phyloP scores from a whole-genome alignment of 306 rosid genomes.

The Dalbergia cultrata region DNA sequence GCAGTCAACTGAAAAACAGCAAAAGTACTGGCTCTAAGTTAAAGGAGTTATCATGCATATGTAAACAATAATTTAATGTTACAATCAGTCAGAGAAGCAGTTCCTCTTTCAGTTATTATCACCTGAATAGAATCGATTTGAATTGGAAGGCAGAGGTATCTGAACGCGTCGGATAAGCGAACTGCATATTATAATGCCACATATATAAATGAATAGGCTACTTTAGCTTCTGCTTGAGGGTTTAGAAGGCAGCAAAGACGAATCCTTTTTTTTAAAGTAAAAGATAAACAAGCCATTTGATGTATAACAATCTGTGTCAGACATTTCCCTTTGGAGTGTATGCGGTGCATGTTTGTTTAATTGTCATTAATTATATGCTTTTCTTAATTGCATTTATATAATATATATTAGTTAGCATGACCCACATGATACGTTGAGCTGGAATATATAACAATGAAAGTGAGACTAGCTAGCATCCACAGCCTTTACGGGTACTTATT shows the following conservation, averaged over 20 bases:
- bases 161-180: not conserved
- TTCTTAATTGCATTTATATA: not conserved
- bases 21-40: conserved; percentile 39
- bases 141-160: conserved; percentile 14
- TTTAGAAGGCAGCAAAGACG: conserved; percentile 10
- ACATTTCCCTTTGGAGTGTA: conserved; percentile 23
- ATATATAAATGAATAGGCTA: conserved; percentile 45
- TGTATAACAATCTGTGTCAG: conserved; percentile 32
- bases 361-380: conserved; percentile 15
- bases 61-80: conserved; percentile 32
- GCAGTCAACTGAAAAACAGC: conserved; percentile 50
- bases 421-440: conserved; percentile 31
- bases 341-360: conserved; percentile 34
- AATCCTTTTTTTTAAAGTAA: conserved; percentile 31
- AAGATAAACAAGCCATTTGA: conserved; percentile 37
- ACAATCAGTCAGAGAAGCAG: conserved; percentile 9
- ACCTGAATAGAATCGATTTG: not conserved
- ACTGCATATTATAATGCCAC: conserved; percentile 33
- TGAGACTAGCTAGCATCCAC: conserved; percentile 39
- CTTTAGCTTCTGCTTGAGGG: not conserved
- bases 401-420: conserved; percentile 31
- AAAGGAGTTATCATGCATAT: conserved; percentile 40
- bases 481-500: conserved; percentile 54
- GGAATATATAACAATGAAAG: conserved; percentile 6
- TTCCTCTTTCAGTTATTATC: not conserved